Evolutionary conservation across 176 grass and related monocot species (phyloP).

Genomic region (Rhynchospora breviuscula): DNA sequence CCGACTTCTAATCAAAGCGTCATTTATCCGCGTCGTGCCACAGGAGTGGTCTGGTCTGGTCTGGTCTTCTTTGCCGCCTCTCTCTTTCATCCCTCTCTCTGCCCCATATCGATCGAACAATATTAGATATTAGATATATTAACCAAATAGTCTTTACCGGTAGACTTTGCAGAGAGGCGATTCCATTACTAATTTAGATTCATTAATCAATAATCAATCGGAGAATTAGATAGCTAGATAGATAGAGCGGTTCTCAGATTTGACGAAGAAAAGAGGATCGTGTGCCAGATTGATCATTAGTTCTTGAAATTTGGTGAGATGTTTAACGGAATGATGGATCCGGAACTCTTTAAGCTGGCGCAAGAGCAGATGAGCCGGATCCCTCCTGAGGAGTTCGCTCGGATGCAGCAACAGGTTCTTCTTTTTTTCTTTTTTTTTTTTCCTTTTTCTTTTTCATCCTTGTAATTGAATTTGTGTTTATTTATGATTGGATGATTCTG

Average conservation of each 20-base stretch:
- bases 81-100: background rate
- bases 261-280: background rate
- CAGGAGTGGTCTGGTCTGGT: background rate
- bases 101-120: background rate
- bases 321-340: slow-evolving; percentile 80
- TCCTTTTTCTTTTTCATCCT: background rate
- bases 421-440: background rate
- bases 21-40: background rate
- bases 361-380: slow-evolving; percentile 99
- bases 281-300: background rate
- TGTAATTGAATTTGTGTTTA: background rate
- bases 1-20: background rate
- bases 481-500: background rate
- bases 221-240: background rate
- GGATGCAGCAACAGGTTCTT: slow-evolving; percentile 86
- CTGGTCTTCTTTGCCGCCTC: background rate
- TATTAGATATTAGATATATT: background rate
- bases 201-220: background rate
- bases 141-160: background rate
- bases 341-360: slow-evolving; percentile 77
- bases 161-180: background rate
- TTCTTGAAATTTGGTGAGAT: slow-evolving; percentile 5
- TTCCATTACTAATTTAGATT: background rate
- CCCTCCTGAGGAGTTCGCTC: slow-evolving; percentile 70
- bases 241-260: background rate